phyloP scores from a whole-genome alignment of 2,329 filamentous ascomycete species.

The Botryotinia calthae region DNA sequence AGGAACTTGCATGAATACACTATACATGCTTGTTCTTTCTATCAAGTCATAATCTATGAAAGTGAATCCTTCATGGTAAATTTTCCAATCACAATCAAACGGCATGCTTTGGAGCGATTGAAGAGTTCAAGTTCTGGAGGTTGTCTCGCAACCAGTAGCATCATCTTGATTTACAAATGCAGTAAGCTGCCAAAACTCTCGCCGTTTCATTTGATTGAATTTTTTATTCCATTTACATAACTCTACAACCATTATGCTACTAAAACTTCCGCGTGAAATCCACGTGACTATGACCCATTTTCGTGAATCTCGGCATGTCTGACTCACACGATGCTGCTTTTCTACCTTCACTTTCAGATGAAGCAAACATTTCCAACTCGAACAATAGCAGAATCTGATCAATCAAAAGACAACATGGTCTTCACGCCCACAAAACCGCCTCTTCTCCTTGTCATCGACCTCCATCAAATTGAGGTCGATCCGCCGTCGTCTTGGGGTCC shows the following conservation, averaged over 20 bases:
- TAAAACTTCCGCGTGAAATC: fast-evolving
- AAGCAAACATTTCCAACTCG: neutral
- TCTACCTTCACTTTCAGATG: neutral
- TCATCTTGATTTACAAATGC: neutral
- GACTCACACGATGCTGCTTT: neutral
- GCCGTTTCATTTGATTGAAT: neutral
- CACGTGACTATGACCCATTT: neutral
- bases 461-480: slow-evolving; percentile 29
- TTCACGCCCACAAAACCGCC: slow-evolving; percentile 7
- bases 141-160: neutral
- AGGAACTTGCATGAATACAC: fast-evolving
- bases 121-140: neutral
- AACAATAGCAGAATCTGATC: neutral
- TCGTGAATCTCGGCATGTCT: neutral
- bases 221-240: neutral
- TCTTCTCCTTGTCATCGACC: slow-evolving; percentile 30
- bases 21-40: neutral
- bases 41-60: neutral
- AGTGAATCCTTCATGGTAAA: neutral
- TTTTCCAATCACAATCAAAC: neutral
- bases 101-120: neutral
- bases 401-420: neutral
- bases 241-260: neutral
- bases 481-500: slow-evolving; percentile 26
- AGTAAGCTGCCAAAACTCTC: neutral